Evolutionary conservation across 805 yeast species (phyloP).

Genomic region (Lipomyces yamanashiensis): DNA sequence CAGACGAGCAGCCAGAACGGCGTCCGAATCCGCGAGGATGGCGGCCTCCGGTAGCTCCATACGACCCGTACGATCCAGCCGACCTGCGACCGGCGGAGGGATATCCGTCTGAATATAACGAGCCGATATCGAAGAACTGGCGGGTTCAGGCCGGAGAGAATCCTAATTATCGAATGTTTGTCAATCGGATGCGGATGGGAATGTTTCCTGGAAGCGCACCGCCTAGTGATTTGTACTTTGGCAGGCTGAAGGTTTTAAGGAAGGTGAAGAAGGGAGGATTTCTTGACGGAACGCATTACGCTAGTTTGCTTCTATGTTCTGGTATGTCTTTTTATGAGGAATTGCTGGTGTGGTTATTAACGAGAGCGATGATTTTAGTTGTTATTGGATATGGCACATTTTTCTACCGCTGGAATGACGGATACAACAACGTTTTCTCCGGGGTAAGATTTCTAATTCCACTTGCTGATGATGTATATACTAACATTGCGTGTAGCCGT

Average conservation of each 20-base stretch:
- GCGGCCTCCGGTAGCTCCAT: slow-evolving; percentile 82
- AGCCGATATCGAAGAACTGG: slow-evolving; percentile 30
- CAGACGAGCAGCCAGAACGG: slow-evolving; percentile 10
- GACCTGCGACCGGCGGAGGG: slow-evolving; percentile 82
- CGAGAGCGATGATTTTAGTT: slow-evolving; percentile 47
- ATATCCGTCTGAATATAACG: slow-evolving; percentile 72
- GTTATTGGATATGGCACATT: slow-evolving; percentile 65
- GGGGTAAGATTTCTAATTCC: slow-evolving; percentile 41
- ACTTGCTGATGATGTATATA: no score
- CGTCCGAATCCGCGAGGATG: slow-evolving; percentile 77
- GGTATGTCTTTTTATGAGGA: slow-evolving; percentile 11
- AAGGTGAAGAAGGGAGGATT: slow-evolving; percentile 67
- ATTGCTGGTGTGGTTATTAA: slow-evolving; percentile 50
- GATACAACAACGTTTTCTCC: slow-evolving; percentile 74
- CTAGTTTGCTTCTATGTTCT: slow-evolving; percentile 26
- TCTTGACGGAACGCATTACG: slow-evolving; percentile 28
- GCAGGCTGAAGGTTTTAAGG: slow-evolving; percentile 72
- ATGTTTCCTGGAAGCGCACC: slow-evolving; percentile 78
- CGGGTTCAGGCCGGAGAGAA: slow-evolving; percentile 34
- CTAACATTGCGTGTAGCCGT: slow-evolving; percentile 45
- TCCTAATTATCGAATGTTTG: slow-evolving; percentile 39
- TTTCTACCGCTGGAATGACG: slow-evolving; percentile 84
- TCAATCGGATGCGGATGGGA: slow-evolving; percentile 72
- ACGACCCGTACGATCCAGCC: slow-evolving; percentile 80
- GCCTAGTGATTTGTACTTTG: slow-evolving; percentile 71